Base-by-base conservation (phyloP, 805 yeast species). In the Wickerhamiella lipophila region DNA sequence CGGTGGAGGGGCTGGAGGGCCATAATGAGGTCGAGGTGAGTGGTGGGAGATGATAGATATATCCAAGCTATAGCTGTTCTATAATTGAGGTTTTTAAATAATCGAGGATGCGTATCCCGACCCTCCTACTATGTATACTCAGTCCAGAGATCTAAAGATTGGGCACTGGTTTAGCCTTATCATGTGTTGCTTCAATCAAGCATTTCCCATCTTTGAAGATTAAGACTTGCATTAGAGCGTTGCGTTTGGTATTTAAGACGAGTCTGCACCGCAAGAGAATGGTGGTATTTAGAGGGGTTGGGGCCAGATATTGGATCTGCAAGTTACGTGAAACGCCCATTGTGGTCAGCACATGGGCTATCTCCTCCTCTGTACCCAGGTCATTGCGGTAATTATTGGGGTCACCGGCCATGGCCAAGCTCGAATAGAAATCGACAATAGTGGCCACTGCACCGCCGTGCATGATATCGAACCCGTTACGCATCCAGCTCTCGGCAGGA, bases 391-490 rank as follows among this genome's bases (percentile, higher is more conserved):
- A 63, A 51, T 56, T 58, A 44, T 42, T 47, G 19, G 47, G 50
- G 47, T 60, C 62, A 2, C 52, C 60, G 5, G 56, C 53, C 12
- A 54, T 46, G 5, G 61, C 56, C 25, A 57, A 48, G n/a, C 55
- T 48, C n/a, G 60, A 50, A 40, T 52, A 49, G 35, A 53, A 35
- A 36, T 63, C 60, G 6, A 60, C 49, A 7, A 63, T 30, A 2
- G 67, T 58, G n/a, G 64, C 58, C 22, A 56, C 52, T 21, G 60
- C 59, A 11, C 67, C 67, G 15, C 67, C 67, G 48, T 63, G 67
- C 22, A 60, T 60, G 50, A 56, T 55, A 15, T 50, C 56, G 42
- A 51, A 46, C 35, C 48, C 41, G 48, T 62, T 62, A 27, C 50
- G 45, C 52, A 60, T 54, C 38, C 39, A 36, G 13, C 19, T 34